Conservation (phyloP, 1,139 yeast species). For the Blastobotrys apis region DNA sequence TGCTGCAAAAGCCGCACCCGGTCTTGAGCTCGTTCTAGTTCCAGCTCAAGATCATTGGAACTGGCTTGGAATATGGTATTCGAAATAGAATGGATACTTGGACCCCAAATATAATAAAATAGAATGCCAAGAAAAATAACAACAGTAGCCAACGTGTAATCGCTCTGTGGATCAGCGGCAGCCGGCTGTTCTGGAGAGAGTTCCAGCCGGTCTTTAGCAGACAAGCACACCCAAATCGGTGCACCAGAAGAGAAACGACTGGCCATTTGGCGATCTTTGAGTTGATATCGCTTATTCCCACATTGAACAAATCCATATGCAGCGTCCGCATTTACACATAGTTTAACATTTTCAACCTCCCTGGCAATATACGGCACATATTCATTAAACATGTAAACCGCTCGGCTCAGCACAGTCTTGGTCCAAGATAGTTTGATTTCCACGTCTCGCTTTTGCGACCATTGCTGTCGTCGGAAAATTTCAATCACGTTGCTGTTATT, state of each 20-base stretch:
- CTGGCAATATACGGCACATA: conserved; percentile 4
- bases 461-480: conserved; percentile 8
- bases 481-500: background rate
- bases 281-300: background rate
- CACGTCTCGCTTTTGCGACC: conserved; percentile 10
- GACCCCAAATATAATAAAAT: background rate
- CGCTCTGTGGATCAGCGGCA: background rate
- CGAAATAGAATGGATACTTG: background rate
- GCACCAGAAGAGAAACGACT: background rate
- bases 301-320: background rate
- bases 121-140: background rate
- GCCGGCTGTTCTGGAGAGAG: background rate
- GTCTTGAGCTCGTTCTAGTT: background rate
- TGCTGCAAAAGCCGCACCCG: background rate
- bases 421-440: conserved; percentile 9
- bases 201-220: background rate
- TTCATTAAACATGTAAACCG: conserved; percentile 3
- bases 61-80: background rate
- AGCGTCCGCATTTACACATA: background rate
- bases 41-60: conserved; percentile 2
- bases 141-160: background rate
- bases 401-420: background rate
- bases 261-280: background rate
- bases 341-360: conserved; percentile 4
- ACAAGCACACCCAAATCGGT: background rate